Base-by-base conservation (phyloP, 2,329 filamentous ascomycete species). In the Diaporthe humulicola region DNA sequence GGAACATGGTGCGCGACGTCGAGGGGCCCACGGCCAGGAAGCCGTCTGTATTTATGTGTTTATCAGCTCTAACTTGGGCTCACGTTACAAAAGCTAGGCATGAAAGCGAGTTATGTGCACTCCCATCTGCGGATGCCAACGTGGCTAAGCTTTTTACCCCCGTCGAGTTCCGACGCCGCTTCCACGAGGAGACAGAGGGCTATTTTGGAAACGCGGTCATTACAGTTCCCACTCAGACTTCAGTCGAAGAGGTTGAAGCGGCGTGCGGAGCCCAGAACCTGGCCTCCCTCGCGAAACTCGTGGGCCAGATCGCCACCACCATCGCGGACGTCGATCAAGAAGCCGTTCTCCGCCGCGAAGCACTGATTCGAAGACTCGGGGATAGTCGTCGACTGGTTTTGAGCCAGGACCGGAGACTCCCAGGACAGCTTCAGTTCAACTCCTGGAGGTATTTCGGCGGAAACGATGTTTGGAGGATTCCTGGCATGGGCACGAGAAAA, bases 181-280 rank as follows among this genome's bases (percentile, higher is more conserved):
- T 60, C 15, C 12, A 50, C 15, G 9, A 14, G 15, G 70, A 60
- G n/a, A 61, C 70, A 4, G n/a, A 36, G 30, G 42, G 5, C 0
- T 71, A 71, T 7, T 71, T 71, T 14, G 70, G 70, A 3, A 71
- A 61, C 56, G 56, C 70, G 2, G 4, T 40, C 2, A 22, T 71
- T 10, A 61, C 56, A 2, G 42, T 71, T 0, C 70, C 57, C 3
- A 52, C 56, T 6, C 15, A 50, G 17, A 2, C 48, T 17, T 19
- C 56, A 28, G 15, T 61, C 7, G 12, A 28, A 9, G n/a, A 71
- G 4, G n/a, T 71, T 14, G 3, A 40, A 2, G 28, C 42, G 4
- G 70, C 56, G 1, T 52, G 56, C 19, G 56, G 10, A 4, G 56
- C 38, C 4, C 15, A 25, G 7, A 50, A 30, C 30, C 17, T 52